Conservation (phyloP, 306 rosid species). For the Fragaria nilgerrensis region DNA sequence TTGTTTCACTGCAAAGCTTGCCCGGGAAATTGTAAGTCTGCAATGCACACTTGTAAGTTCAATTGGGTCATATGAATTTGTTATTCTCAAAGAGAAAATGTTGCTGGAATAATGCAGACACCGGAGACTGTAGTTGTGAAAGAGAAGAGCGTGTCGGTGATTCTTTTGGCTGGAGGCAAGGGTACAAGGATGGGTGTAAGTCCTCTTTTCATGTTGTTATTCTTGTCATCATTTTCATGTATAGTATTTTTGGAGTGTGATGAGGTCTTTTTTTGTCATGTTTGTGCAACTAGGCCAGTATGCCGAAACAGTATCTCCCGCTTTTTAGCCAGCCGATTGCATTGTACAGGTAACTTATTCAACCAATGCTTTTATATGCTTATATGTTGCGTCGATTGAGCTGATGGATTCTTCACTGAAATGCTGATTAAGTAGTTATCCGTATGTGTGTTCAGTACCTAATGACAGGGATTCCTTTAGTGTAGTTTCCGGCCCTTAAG, state of each 20-base stretch:
- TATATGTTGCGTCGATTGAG: background rate
- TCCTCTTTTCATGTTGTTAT: background rate
- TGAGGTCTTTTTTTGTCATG: constrained; percentile 20
- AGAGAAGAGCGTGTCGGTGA: constrained; percentile 64
- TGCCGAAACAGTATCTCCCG: constrained; percentile 99
- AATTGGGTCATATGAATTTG: background rate
- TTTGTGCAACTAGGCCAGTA: constrained; percentile 58
- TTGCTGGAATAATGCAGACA: constrained; percentile 16
- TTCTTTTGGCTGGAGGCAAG: constrained; percentile 78
- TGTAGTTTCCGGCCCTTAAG: constrained; percentile 1
- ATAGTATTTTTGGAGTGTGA: background rate
- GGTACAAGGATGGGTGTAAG: constrained; percentile 94
- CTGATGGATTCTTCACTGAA: background rate
- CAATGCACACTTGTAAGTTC: background rate
- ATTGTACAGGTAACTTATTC: constrained; percentile 56
- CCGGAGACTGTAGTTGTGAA: constrained; percentile 30
- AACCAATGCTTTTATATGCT: background rate
- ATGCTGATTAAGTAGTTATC: background rate
- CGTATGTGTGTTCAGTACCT: constrained; percentile 7
- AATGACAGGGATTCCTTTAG: background rate
- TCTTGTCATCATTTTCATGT: background rate
- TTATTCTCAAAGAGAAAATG: background rate
- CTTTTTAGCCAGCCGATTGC: constrained; percentile 90
- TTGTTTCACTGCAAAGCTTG: constrained; percentile 17
- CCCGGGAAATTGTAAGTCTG: background rate